These are phyloP conservation scores for Salvia rosmarinus DNA, from an alignment of 257 asterid genomes.

Conservation along the genomic window DNA sequence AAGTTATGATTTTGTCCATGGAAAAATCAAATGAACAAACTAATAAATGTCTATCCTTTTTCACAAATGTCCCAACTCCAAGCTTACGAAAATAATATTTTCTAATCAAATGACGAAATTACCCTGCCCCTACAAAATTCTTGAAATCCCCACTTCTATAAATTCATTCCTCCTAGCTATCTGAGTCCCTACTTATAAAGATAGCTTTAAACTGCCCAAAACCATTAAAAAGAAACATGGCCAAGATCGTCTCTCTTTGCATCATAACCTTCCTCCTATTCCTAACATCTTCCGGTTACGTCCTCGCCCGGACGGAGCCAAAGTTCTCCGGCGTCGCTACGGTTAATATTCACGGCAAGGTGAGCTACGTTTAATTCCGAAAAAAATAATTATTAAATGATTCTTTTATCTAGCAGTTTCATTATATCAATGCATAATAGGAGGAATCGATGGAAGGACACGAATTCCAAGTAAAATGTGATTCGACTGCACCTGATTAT, in stretches of 20 bases:
- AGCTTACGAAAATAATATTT: background rate
- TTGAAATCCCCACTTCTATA: constrained; percentile 28
- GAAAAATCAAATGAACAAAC: background rate
- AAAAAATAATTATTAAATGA: background rate
- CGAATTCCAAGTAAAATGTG: too few species aligned
- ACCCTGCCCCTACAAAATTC: constrained; percentile 24
- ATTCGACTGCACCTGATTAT: background rate
- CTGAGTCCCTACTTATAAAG: background rate
- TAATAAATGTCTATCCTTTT: background rate
- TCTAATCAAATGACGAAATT: constrained; percentile 20
- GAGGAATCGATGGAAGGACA: too few species aligned
- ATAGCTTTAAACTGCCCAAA: background rate
- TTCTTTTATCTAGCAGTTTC: background rate
- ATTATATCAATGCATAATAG: too few species aligned
- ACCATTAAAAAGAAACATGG: constrained; percentile 39
- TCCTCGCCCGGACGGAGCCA: constrained; percentile 44
- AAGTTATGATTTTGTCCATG: constrained; percentile 26
- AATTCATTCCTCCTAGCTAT: constrained; percentile 30
- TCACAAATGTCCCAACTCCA: background rate
- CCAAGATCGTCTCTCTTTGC: constrained; percentile 45
- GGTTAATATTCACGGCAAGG: constrained; percentile 41
- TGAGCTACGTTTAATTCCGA: background rate
- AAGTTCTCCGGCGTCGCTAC: constrained; percentile 50
- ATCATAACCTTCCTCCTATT: constrained; percentile 44
- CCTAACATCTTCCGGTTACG: constrained; percentile 32